Evolutionary conservation across 257 asterid species (phyloP).

Genomic region (Anisodus tanguticus): DNA sequence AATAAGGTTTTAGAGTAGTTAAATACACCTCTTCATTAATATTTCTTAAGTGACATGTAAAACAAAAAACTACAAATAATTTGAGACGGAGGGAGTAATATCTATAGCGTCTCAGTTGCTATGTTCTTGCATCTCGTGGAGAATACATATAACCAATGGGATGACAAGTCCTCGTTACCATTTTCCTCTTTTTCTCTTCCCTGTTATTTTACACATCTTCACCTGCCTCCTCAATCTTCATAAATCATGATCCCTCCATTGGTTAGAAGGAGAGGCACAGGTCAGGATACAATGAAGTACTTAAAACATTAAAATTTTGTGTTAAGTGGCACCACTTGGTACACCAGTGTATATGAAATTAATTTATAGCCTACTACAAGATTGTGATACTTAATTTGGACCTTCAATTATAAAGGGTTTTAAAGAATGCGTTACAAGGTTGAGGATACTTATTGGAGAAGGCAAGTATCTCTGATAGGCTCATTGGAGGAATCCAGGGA

Average conservation of each 20-base stretch:
- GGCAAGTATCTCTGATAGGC: background rate
- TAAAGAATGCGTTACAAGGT: background rate
- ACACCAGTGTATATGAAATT: background rate
- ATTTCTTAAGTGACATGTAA: too few species aligned
- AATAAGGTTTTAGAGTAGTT: too few species aligned
- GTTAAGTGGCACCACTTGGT: background rate
- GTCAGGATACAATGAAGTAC: background rate
- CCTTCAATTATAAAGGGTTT: constrained; percentile 17
- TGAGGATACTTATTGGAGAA: background rate
- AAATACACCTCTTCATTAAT: too few species aligned
- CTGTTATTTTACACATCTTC: background rate
- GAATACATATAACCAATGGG: background rate
- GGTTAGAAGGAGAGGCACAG: background rate
- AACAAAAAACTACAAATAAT: too few species aligned
- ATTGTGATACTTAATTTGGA: background rate
- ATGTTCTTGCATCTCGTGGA: background rate
- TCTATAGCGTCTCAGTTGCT: background rate
- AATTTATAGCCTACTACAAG: background rate
- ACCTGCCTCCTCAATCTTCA: background rate
- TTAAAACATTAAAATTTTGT: background rate
- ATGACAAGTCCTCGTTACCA: background rate
- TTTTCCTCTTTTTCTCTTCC: background rate
- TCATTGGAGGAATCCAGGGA: background rate
- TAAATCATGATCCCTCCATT: background rate
- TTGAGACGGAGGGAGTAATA: too few species aligned